Conservation (phyloP, 1,284 basidiomycete genomes). For the Rhizopogon hawkerae region DNA sequence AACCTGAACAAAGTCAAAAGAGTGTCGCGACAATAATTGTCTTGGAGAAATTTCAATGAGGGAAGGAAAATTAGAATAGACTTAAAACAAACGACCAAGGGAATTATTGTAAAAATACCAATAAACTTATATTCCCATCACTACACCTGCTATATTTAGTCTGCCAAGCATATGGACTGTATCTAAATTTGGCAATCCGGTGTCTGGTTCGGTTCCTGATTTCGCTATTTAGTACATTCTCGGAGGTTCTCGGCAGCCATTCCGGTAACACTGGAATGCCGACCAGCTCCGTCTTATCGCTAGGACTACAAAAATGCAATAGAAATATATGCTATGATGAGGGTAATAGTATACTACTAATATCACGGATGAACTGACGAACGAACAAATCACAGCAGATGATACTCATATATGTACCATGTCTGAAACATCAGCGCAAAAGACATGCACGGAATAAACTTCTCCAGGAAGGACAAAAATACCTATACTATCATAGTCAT, state of each 20-base stretch:
- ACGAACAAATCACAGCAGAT: conserved; percentile 10
- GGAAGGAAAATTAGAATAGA: conserved; percentile 6
- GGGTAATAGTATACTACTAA: neutral
- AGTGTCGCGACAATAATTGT: conserved; percentile 3
- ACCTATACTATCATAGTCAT: neutral
- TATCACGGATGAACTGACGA: conserved; percentile 1
- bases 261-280: neutral
- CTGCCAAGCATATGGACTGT: neutral
- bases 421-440: neutral
- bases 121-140: neutral
- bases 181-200: neutral
- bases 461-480: conserved; percentile 1
- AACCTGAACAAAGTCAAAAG: conserved; percentile 14
- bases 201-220: neutral
- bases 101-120: neutral
- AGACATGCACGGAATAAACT: neutral
- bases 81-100: neutral
- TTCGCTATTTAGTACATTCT: neutral
- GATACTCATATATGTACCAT: conserved; percentile 5
- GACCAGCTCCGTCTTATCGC: no score
- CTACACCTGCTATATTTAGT: neutral
- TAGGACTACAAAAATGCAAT: conserved; percentile 5
- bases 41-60: neutral
- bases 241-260: neutral
- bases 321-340: conserved; percentile 11